Percentiles rank a stretch among this genome's conserved stretches.
phyloP scores from a whole-genome alignment of 257 asterid species.

The Salvia hispanica region DNA sequence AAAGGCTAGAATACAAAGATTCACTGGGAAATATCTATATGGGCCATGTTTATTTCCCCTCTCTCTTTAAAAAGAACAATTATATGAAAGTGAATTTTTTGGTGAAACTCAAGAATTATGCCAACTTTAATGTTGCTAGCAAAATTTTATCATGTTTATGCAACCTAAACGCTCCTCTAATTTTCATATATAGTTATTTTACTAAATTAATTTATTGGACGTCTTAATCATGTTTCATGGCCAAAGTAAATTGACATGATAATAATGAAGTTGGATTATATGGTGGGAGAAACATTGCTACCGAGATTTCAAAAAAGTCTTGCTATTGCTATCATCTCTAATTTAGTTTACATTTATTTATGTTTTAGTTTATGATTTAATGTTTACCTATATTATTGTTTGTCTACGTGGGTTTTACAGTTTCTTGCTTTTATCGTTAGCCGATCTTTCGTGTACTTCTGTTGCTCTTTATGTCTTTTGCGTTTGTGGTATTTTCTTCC shows the following conservation, averaged over 20 bases:
- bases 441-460: no score
- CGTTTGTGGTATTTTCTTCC: no score
- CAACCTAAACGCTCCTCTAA: not conserved
- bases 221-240: not conserved
- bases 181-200: not conserved
- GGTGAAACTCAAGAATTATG: not conserved
- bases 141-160: not conserved
- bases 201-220: no score
- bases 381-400: no score
- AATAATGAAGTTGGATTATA: not conserved
- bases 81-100: slow-evolving; percentile 8
- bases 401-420: no score
- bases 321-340: not conserved
- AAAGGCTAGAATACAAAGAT: slow-evolving; percentile 25
- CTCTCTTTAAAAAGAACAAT: not conserved
- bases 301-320: not conserved
- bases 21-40: not conserved
- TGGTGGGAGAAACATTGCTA: not conserved
- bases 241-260: no score
- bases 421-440: no score
- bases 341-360: no score
- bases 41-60: not conserved
- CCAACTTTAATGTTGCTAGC: not conserved
- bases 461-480: no score
- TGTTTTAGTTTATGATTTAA: no score